phyloP scores from a whole-genome alignment of 176 grass and related monocot species.

The Chrysopogon serrulatus region DNA sequence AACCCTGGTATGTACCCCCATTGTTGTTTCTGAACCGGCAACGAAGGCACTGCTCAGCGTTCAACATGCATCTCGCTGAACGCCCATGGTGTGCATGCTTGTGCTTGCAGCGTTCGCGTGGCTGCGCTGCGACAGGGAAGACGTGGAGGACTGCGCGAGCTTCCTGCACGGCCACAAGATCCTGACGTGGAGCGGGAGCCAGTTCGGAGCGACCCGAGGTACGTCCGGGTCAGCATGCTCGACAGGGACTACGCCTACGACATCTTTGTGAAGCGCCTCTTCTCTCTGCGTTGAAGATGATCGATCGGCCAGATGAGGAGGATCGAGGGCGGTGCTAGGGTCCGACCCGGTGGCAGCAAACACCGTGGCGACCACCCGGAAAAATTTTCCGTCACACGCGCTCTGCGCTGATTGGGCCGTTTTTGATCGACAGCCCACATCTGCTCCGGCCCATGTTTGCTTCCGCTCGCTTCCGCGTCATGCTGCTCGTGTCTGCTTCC shows the following conservation, averaged over 20 bases:
- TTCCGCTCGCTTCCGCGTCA: no score
- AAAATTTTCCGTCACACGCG: no score
- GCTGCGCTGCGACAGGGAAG: slow-evolving; percentile 56
- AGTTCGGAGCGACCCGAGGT: slow-evolving; percentile 42
- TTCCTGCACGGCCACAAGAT: slow-evolving; percentile 52
- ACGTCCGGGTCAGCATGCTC: slow-evolving; percentile 69
- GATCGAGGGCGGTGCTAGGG: no score
- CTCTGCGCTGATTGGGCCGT: no score
- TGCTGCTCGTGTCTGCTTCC: no score
- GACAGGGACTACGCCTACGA: slow-evolving; percentile 61
- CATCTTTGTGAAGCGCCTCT: slow-evolving; percentile 51
- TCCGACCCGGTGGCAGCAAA: no score
- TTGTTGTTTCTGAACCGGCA: not conserved
- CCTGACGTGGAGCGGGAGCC: slow-evolving; percentile 46
- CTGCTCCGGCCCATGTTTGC: no score
- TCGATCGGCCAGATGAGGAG: no score
- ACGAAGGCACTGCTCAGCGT: not conserved
- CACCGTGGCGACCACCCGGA: no score
- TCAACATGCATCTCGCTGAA: not conserved
- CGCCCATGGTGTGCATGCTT: not conserved
- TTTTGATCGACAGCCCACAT: no score
- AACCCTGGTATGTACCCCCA: slow-evolving; percentile 41
- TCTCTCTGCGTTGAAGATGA: not conserved
- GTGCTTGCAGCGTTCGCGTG: slow-evolving; percentile 58
- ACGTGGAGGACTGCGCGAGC: slow-evolving; percentile 38